Base-by-base conservation (phyloP, 176 grass and related monocot genomes). In the Avena insularis region DNA sequence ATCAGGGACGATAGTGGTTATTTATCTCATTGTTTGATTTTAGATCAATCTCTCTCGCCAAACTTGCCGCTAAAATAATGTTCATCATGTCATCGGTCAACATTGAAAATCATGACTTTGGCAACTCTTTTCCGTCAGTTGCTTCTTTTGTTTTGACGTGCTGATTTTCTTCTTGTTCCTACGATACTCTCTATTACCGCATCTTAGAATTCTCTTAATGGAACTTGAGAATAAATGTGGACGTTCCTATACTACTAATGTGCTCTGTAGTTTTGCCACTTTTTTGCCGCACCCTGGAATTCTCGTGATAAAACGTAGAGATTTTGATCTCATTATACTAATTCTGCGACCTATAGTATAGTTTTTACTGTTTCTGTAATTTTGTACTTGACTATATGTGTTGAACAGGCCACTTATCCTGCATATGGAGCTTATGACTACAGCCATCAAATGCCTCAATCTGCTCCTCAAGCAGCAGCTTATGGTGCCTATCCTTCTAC, bases 401-500 rank as follows among this genome's bases (percentile, higher is more conserved):
- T 19, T 81, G 2, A 20, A 20, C 63, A 93, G 95, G 87, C 93
- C 60, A 67, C 78, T 0, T 92, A 94, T 90, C 82, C 93, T 72
- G 59, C 85, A 51, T 94, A 94, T 84, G 90, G 93, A 85, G 51
- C 82, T 86, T 94, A 92, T 57, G 90, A 92, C 83, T 88, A 92
- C 84, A 87, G 79, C 58, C 87, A 90, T 49, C 93, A 94, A 90
- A 75, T 94, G 82, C 85, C 87, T 8, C 86, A 87, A 50, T 85
- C 90, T 66, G 95, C 92, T 87, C 77, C 93, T 87, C 90, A 92
- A 74, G 75, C 82, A 57, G 90, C 91, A 86, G 86, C 91, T 31
- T 92, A 94, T 70, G 85, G 88, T 75, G 87, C 86, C 38, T 98
- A 94, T 86, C 87, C 95, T 87, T 83, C 91, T 68, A 48, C 93